Conservation (phyloP, 306 rosid species). For the Medicago truncatula region MtrunA17r5.0-ANR NC_053049.1:7887501-7888000, state of each 20-base stretch:
- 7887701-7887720: constrained; percentile 61
- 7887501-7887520: constrained; percentile 29
- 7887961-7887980: too few relatives aligned
- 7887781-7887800: background rate
- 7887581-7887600: constrained; percentile 52
- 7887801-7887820: constrained; percentile 8
- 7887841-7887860: background rate
- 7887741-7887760: constrained; percentile 39
- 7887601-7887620: constrained; percentile 41
- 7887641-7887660: constrained; percentile 57
- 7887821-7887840: background rate
- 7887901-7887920: constrained; percentile 1
- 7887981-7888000: too few relatives aligned
- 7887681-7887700: constrained; percentile 58
- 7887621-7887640: constrained; percentile 51
- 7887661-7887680: constrained; percentile 55
- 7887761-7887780: constrained; percentile 31
- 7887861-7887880: background rate
- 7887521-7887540: constrained; percentile 42
- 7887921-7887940: background rate
- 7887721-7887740: constrained; percentile 44
- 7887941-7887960: background rate
- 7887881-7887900: constrained; percentile 5
- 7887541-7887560: constrained; percentile 66
- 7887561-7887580: constrained; percentile 41